Evolutionary conservation across 768 basidiomycete species (phyloP).

Genomic region (Naganishia randhawae): DNA sequence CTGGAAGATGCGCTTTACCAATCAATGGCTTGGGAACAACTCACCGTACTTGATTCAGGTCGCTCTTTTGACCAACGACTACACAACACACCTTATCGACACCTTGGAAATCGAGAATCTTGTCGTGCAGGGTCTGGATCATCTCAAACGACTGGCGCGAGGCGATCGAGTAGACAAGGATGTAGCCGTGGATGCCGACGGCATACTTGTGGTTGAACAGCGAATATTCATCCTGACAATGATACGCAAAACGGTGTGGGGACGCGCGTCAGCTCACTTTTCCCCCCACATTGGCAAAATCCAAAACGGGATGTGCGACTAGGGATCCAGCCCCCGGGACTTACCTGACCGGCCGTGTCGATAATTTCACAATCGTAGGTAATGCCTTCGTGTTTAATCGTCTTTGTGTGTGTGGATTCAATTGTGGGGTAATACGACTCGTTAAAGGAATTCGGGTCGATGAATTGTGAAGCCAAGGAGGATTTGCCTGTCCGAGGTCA

Average conservation of each 20-base stretch:
- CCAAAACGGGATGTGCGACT: too few species aligned
- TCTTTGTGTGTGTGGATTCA: constrained; percentile 81
- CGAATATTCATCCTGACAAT: constrained; percentile 84
- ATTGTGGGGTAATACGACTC: constrained; percentile 95
- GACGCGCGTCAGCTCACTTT: neutral
- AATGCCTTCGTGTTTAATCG: constrained; percentile 76
- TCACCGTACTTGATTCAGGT: constrained; percentile 67
- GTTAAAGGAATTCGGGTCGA: constrained; percentile 77
- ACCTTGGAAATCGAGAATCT: constrained; percentile 83
- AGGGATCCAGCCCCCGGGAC: constrained; percentile 36
- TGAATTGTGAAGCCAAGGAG: constrained; percentile 85
- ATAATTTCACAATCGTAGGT: constrained; percentile 97
- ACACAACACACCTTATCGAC: constrained; percentile 82
- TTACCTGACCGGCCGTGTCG: constrained; percentile 93
- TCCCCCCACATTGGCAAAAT: too few species aligned
- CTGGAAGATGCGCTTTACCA: too few species aligned
- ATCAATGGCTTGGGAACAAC: constrained; percentile 38
- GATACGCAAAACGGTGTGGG: too few species aligned
- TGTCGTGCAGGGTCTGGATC: constrained; percentile 88
- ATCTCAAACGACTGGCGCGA: constrained; percentile 88
- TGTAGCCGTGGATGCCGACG: constrained; percentile 93
- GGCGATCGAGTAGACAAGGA: constrained; percentile 92
- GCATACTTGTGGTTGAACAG: constrained; percentile 90
- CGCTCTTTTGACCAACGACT: constrained; percentile 87
- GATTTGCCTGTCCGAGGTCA: constrained; percentile 68